These are phyloP conservation scores for Apiospora pterosperma DNA, from an alignment of 2,329 filamentous ascomycete genomes.

Conservation along the genomic window DNA sequence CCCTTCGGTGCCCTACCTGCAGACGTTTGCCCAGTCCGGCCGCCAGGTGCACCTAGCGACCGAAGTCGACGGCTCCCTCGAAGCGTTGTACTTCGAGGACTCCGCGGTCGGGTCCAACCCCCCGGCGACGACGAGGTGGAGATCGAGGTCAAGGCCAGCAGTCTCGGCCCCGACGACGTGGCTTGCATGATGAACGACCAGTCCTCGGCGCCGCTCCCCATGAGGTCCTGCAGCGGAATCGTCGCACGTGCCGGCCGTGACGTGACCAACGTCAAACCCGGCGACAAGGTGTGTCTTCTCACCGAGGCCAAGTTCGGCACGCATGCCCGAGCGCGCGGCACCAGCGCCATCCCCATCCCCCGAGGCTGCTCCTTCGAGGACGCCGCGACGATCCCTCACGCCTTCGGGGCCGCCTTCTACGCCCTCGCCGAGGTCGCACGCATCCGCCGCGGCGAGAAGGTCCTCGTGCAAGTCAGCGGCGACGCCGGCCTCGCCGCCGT, in stretches of 20 bases:
- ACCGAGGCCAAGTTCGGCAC: slow-evolving; percentile 32
- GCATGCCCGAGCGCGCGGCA: slow-evolving; percentile 19
- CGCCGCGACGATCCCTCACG: slow-evolving; percentile 8
- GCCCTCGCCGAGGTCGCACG: slow-evolving; percentile 6
- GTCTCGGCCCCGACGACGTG: slow-evolving; percentile 25
- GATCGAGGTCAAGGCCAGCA: slow-evolving; percentile 23
- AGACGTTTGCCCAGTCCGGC: slow-evolving; percentile 11
- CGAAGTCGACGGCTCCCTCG: slow-evolving; percentile 10
- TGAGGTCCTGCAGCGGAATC: not conserved
- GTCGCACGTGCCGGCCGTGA: not conserved
- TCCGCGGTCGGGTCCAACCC: slow-evolving; percentile 3
- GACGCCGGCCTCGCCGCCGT: slow-evolving; percentile 9
- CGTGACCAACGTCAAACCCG: slow-evolving; percentile 16
- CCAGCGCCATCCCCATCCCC: slow-evolving; percentile 25
- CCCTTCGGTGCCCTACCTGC: slow-evolving; percentile 16
- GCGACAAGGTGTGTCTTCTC: slow-evolving; percentile 32
- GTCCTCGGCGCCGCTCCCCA: not conserved
- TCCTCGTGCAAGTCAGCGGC: slow-evolving; percentile 9
- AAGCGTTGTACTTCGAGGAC: slow-evolving; percentile 15
- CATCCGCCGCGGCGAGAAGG: slow-evolving; percentile 1
- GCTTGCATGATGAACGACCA: not conserved
- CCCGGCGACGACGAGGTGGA: slow-evolving; percentile 30
- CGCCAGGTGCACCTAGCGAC: slow-evolving; percentile 13
- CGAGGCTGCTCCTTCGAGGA: slow-evolving; percentile 18
- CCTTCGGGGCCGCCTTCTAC: slow-evolving; percentile 9